Conservation (phyloP, 2,329 filamentous ascomycete genomes). For the Pseudogymnoascus sp. region DNA sequence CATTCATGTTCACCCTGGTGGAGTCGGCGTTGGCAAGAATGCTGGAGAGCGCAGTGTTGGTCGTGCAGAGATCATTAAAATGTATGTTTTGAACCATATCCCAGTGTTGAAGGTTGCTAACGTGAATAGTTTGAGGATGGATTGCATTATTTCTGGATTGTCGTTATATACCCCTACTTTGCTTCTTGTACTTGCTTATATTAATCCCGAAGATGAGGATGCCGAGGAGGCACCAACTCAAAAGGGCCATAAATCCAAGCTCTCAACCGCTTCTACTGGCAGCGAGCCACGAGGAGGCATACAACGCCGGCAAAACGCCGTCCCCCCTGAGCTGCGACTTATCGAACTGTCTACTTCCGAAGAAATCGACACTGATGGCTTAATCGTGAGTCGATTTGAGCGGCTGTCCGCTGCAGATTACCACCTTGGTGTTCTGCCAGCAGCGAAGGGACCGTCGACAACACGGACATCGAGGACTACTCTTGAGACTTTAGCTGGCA, state of each 20-base stretch:
- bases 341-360: constrained; percentile 80
- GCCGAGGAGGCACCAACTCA: constrained; percentile 33
- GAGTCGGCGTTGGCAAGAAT: constrained; percentile 58
- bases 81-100: constrained; percentile 52
- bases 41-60: constrained; percentile 67
- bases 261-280: constrained; percentile 42
- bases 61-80: constrained; percentile 83
- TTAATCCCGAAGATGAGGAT: constrained; percentile 61
- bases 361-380: constrained; percentile 78
- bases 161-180: constrained; percentile 91
- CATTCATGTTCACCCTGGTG: constrained; percentile 77
- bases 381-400: constrained; percentile 82
- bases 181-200: constrained; percentile 86
- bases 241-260: constrained; percentile 31
- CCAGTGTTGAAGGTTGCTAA: neutral
- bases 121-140: constrained; percentile 71
- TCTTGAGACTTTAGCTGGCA: constrained; percentile 66
- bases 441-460: constrained; percentile 59
- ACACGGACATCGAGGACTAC: constrained; percentile 60
- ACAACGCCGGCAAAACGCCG: constrained; percentile 67
- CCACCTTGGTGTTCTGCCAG: constrained; percentile 77
- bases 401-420: constrained; percentile 84
- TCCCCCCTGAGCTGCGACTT: constrained; percentile 81
- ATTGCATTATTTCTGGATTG: constrained; percentile 96
- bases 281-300: constrained; percentile 60